Percentiles rank a stretch among this genome's conserved stretches.
Conservation (phyloP, 139 green algal genomes). For the Volvox africanus region DNA sequence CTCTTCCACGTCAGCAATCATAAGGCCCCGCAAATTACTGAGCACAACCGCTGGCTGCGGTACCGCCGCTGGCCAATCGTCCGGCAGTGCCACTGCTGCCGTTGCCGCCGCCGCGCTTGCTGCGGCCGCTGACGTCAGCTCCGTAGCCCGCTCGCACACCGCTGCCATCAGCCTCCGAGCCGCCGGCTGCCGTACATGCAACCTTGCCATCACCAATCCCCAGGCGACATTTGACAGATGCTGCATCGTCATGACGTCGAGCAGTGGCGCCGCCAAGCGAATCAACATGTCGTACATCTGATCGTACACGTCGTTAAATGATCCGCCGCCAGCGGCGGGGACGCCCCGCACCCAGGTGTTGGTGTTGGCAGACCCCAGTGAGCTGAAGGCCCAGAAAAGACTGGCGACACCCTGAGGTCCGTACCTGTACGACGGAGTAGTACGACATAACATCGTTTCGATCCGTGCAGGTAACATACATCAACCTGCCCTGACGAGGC, state of each 20-base stretch:
- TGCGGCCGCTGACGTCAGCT: not conserved
- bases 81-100: not conserved
- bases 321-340: not conserved
- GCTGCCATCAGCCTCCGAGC: not conserved
- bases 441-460: not conserved
- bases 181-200: not conserved
- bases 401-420: slow-evolving; percentile 19
- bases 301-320: not conserved
- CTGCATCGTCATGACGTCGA: not conserved
- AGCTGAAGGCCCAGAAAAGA: not conserved
- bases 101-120: not conserved
- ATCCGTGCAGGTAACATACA: too few relatives aligned
- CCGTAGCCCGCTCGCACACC: slow-evolving; percentile 1
- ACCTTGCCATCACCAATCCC: not conserved
- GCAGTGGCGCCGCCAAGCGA: not conserved
- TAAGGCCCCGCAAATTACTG: not conserved
- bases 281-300: slow-evolving; percentile 5
- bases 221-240: slow-evolving; percentile 7
- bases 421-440: slow-evolving; percentile 3
- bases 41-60: not conserved
- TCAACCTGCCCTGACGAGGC: too few relatives aligned
- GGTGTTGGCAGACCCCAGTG: not conserved
- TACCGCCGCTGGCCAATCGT: not conserved
- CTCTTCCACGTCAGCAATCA: not conserved
- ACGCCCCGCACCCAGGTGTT: not conserved